Conservation (phyloP, 2,329 filamentous ascomycete species). For the Hypomyces rosellus region DNA sequence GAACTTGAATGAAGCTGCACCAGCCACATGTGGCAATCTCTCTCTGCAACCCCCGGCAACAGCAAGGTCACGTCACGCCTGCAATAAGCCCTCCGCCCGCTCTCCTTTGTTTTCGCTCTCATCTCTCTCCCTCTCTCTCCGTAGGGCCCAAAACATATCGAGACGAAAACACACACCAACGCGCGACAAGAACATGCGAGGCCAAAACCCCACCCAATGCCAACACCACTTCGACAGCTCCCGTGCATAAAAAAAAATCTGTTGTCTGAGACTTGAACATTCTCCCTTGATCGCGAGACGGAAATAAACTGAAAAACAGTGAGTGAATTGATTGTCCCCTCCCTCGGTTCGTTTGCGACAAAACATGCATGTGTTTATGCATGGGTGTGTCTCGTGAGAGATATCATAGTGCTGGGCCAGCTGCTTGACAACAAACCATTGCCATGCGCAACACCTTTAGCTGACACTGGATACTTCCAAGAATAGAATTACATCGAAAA, state of each 20-base stretch:
- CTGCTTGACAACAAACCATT: too few relatives aligned
- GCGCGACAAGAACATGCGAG: not conserved
- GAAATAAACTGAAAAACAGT: not conserved
- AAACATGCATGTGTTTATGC: not conserved
- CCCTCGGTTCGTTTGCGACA: slow-evolving; percentile 2
- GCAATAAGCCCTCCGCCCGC: slow-evolving; percentile 1
- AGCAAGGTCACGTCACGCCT: slow-evolving; percentile 11
- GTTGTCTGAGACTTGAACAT: slow-evolving; percentile 12
- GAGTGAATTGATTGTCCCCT: not conserved
- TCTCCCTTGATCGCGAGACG: not conserved
- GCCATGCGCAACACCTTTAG: not conserved
- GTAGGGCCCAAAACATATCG: slow-evolving; percentile 4
- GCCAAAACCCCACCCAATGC: slow-evolving; percentile 6
- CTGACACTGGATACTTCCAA: slow-evolving; percentile 3
- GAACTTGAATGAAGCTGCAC: slow-evolving; percentile 1
- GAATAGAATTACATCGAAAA: slow-evolving; percentile 3
- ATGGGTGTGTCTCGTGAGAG: not conserved
- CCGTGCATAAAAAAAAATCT: slow-evolving; percentile 1
- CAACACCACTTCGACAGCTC: slow-evolving; percentile 6
- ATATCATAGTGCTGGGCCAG: not conserved
- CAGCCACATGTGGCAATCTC: slow-evolving; percentile 10
- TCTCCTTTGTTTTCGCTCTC: slow-evolving; percentile 9
- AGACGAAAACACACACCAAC: slow-evolving; percentile 5
- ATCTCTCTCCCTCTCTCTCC: slow-evolving; percentile 1
- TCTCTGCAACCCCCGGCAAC: slow-evolving; percentile 8